Conservation (phyloP, 768 basidiomycete species). For the Stropharia rugosoannulata region DNA sequence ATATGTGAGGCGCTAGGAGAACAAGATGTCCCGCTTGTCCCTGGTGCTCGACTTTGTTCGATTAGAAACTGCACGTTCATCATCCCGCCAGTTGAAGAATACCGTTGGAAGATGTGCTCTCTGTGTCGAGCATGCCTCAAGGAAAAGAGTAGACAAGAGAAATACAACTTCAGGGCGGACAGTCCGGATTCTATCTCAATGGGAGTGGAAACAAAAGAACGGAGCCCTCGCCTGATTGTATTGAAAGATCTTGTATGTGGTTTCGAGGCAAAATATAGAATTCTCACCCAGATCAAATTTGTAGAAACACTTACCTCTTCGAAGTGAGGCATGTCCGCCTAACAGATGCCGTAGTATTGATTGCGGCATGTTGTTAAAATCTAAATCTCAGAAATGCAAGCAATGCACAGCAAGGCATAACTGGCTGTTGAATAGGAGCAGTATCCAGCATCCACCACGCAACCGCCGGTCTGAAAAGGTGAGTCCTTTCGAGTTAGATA, state of each 20-base stretch:
- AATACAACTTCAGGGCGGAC: background rate
- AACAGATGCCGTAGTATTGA: conserved; percentile 25
- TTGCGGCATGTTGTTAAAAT: conserved; percentile 17
- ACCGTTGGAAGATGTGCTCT: conserved; percentile 40
- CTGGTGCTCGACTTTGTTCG: conserved; percentile 38
- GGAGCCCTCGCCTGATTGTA: background rate
- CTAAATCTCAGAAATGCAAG: conserved; percentile 19
- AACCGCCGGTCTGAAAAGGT: background rate
- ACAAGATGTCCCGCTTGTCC: conserved; percentile 14
- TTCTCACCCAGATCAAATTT: background rate
- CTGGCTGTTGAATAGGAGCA: conserved; percentile 11
- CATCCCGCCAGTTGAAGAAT: conserved; percentile 35
- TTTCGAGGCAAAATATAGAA: conserved; percentile 1
- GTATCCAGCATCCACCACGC: background rate
- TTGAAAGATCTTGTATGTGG: background rate
- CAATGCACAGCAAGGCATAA: conserved; percentile 26
- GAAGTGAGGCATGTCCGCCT: background rate
- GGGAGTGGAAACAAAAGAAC: background rate
- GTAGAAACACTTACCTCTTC: conserved; percentile 4
- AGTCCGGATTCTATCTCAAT: background rate
- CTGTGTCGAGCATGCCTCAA: conserved; percentile 31
- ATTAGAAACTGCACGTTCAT: conserved; percentile 31
- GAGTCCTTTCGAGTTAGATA: background rate
- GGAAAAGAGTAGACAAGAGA: conserved; percentile 10
- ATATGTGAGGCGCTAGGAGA: background rate